Evolutionary conservation across 2,329 filamentous ascomycete genomes (phyloP).

Genomic region (Clathrospora elynae): DNA sequence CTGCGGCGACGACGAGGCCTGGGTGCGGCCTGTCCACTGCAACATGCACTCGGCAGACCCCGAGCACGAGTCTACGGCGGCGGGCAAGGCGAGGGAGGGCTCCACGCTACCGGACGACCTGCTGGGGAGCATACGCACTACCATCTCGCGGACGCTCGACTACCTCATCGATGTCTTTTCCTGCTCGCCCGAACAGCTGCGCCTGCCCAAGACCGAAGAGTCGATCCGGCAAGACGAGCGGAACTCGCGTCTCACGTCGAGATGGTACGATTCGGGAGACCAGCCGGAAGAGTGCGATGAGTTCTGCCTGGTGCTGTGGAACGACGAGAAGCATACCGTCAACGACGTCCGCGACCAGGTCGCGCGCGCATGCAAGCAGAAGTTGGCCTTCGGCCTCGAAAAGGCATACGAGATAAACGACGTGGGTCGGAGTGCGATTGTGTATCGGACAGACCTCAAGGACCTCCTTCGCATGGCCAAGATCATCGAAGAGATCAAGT

Average conservation of each 20-base stretch:
- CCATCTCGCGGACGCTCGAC: conserved; percentile 82
- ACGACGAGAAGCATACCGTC: conserved; percentile 97
- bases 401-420: conserved; percentile 89
- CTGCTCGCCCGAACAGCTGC: conserved; percentile 93
- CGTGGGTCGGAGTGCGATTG: conserved; percentile 83
- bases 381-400: conserved; percentile 68
- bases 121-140: conserved; percentile 77
- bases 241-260: conserved; percentile 74
- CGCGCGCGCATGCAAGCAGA: conserved; percentile 80
- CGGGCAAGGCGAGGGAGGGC: conserved; percentile 64
- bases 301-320: conserved; percentile 89
- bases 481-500: conserved; percentile 91
- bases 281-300: conserved; percentile 68
- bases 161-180: conserved; percentile 98
- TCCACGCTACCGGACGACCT: conserved; percentile 72
- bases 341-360: conserved; percentile 90
- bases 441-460: conserved; percentile 73
- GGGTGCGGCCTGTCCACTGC: conserved; percentile 85
- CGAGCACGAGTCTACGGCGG: conserved; percentile 44
- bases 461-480: conserved; percentile 77
- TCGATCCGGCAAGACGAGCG: conserved; percentile 82
- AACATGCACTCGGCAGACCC: conserved; percentile 79
- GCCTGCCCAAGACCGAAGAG: conserved; percentile 80
- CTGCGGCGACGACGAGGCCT: conserved; percentile 94
- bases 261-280: conserved; percentile 70